Conservation (phyloP, 2,329 filamentous ascomycete species). For the Fusarium sp. region DNA sequence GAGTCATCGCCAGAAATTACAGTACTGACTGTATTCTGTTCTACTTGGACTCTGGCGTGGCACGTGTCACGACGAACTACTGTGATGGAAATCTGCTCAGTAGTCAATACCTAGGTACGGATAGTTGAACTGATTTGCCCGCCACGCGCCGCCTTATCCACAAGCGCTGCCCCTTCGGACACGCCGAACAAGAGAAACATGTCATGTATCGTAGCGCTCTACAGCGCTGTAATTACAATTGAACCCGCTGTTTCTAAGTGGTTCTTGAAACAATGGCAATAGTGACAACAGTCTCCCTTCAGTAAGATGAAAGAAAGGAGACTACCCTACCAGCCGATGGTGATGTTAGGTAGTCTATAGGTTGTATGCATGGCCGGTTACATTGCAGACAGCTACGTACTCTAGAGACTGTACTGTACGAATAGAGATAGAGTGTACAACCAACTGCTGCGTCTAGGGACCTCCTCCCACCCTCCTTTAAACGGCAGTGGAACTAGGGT, state of each 20-base stretch:
- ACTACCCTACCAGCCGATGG: neutral
- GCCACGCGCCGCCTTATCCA: constrained; percentile 34
- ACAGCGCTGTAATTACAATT: neutral
- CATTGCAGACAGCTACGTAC: constrained; percentile 10
- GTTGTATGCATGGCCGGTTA: neutral
- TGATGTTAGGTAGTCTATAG: constrained; percentile 5
- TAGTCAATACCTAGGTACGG: neutral
- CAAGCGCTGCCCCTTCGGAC: constrained; percentile 36
- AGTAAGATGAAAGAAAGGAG: constrained; percentile 8
- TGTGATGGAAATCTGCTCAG: constrained; percentile 13
- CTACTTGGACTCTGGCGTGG: neutral
- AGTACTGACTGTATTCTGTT: neutral
- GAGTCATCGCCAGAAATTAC: constrained; percentile 1
- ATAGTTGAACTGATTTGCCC: constrained; percentile 19
- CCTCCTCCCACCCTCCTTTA: constrained; percentile 21
- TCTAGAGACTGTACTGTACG: neutral
- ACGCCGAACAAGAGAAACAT: constrained; percentile 30
- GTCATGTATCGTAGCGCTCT: constrained; percentile 1
- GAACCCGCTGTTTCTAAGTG: constrained; percentile 4
- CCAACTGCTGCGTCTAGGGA: constrained; percentile 24
- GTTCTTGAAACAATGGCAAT: constrained; percentile 11
- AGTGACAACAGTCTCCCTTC: neutral
- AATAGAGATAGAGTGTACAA: neutral
- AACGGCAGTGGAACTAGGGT: constrained; percentile 32
- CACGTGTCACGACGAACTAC: constrained; percentile 20